phyloP scores from a whole-genome alignment of 306 rosid genomes.

The Cajanus cajan region DNA sequence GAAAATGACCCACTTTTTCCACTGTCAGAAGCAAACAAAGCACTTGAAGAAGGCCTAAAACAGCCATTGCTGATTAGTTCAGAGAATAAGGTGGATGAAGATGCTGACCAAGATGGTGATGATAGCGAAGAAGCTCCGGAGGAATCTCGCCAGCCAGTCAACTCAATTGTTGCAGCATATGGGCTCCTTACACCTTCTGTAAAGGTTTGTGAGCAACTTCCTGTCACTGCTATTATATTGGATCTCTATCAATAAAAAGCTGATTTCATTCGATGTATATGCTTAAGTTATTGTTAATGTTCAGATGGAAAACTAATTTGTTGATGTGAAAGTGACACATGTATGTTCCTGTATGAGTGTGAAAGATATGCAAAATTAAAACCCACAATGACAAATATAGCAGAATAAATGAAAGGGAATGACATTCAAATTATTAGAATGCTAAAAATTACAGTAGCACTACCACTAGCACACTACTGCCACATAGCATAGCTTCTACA shows the following conservation, averaged over 20 bases:
- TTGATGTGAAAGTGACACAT: not conserved
- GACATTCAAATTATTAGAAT: too few species aligned
- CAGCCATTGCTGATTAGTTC: conserved; percentile 71
- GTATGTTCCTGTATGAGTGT: not conserved
- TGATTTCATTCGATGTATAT: not conserved
- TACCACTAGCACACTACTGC: too few species aligned
- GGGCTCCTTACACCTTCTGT: conserved; percentile 98
- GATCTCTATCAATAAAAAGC: conserved; percentile 6
- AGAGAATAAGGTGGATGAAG: conserved; percentile 63
- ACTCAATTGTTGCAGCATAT: conserved; percentile 75
- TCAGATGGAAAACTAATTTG: not conserved
- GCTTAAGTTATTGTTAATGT: conserved; percentile 4
- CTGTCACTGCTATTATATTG: not conserved
- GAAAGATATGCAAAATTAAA: too few species aligned
- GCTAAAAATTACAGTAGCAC: too few species aligned
- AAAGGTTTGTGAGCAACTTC: conserved; percentile 57
- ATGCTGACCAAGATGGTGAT: conserved; percentile 74
- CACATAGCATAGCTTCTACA: too few species aligned
- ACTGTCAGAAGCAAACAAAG: conserved; percentile 37
- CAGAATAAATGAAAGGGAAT: too few species aligned
- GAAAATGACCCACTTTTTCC: conserved; percentile 36
- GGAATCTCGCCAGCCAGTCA: conserved; percentile 76
- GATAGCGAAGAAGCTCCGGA: conserved; percentile 88
- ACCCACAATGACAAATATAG: too few species aligned
- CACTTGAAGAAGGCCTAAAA: conserved; percentile 69